Percentiles rank a stretch among this genome's conserved stretches.
Conservation (phyloP, 2,329 filamentous ascomycete species). For the Macroventuria anomochaeta region DNA sequence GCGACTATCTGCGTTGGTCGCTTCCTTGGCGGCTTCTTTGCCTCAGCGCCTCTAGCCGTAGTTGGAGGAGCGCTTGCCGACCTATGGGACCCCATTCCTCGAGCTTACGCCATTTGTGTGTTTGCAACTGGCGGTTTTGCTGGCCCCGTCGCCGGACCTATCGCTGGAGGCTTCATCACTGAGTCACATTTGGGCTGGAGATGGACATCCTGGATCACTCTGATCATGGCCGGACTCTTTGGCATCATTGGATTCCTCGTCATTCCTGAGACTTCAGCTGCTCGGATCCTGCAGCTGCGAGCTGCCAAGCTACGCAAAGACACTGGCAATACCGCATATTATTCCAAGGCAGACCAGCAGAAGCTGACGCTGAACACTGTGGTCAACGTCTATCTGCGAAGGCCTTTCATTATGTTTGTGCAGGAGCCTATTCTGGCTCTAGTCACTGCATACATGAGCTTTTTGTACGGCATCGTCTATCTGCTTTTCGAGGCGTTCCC, state of each 20-base stretch:
- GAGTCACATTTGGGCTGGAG: constrained; percentile 45
- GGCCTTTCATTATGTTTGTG: constrained; percentile 69
- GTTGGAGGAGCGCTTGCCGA: constrained; percentile 46
- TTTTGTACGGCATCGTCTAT: constrained; percentile 72
- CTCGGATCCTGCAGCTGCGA: constrained; percentile 39
- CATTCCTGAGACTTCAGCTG: constrained; percentile 41
- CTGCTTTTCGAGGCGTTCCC: constrained; percentile 60
- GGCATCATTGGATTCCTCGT: constrained; percentile 32
- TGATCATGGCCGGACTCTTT: constrained; percentile 44
- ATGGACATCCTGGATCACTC: constrained; percentile 48
- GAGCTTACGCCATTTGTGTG: constrained; percentile 46
- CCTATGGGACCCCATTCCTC: constrained; percentile 45
- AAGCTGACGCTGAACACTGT: constrained; percentile 68
- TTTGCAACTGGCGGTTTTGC: constrained; percentile 47
- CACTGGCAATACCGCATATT: constrained; percentile 46
- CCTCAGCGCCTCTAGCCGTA: constrained; percentile 50
- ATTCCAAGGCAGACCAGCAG: constrained; percentile 58
- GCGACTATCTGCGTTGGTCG: constrained; percentile 60
- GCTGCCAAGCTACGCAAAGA: constrained; percentile 42
- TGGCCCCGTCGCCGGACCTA: constrained; percentile 55
- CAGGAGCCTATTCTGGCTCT: constrained; percentile 45
- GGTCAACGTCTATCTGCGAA: constrained; percentile 68
- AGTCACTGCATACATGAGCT: constrained; percentile 72
- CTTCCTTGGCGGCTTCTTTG: constrained; percentile 61
- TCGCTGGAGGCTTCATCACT: constrained; percentile 49